A percentile compares a stretch with the other conserved stretches of the same genome.
Conservation (phyloP, 2,329 filamentous ascomycete species). For the Trichoderma harzianum region DNA sequence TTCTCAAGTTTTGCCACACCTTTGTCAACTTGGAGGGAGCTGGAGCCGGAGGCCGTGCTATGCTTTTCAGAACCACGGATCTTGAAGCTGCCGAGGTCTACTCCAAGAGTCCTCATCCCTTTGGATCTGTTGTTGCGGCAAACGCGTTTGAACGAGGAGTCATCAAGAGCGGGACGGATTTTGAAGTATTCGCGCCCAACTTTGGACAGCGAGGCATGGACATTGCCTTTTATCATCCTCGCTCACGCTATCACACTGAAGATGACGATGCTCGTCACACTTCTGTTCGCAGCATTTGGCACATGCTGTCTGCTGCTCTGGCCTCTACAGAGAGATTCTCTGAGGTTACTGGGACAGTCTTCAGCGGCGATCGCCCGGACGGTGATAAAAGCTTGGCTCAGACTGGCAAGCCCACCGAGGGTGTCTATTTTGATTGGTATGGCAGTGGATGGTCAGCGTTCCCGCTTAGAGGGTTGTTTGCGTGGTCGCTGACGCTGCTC, state of each 20-base stretch:
- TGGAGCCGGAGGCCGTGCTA: conserved; percentile 83
- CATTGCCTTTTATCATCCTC: conserved; percentile 84
- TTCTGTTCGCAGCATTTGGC: conserved; percentile 71
- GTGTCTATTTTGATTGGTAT: conserved; percentile 93
- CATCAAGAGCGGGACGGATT: conserved; percentile 86
- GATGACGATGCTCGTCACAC: conserved; percentile 83
- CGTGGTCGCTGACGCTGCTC: conserved; percentile 78
- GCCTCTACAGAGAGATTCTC: conserved; percentile 71
- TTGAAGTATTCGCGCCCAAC: conserved; percentile 72
- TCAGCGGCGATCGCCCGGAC: conserved; percentile 57
- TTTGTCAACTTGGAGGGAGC: conserved; percentile 96
- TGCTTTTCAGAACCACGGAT: conserved; percentile 84
- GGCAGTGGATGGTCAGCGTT: conserved; percentile 77
- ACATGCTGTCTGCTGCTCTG: conserved; percentile 86
- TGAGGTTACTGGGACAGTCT: conserved; percentile 62
- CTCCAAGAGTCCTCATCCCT: conserved; percentile 66
- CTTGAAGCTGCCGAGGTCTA: conserved; percentile 81
- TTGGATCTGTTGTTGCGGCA: conserved; percentile 75
- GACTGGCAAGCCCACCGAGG: conserved; percentile 63
- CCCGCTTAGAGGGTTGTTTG: conserved; percentile 77
- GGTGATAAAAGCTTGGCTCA: conserved; percentile 58
- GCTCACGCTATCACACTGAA: conserved; percentile 84
- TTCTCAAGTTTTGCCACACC: conserved; percentile 75
- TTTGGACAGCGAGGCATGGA: conserved; percentile 85
- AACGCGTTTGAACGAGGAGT: conserved; percentile 80